Conservation (phyloP, 2,329 filamentous ascomycete species). For the Stagonosporopsis chrysanthemi region DNA sequence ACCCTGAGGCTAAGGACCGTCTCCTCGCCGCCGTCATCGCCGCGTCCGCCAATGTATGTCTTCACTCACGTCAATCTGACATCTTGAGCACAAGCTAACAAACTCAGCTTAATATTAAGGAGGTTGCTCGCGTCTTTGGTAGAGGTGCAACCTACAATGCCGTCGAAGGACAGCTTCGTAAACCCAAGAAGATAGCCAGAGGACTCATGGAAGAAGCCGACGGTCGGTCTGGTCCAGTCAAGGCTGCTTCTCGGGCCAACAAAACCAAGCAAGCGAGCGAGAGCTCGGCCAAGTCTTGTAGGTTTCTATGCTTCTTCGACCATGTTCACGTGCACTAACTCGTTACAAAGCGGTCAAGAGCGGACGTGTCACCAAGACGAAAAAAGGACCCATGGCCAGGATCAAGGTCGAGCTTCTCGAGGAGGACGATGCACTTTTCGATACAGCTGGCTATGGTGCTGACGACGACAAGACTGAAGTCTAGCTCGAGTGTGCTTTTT, state of each 20-base stretch:
- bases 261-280: conserved; percentile 6
- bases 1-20: conserved; percentile 47
- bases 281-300: conserved; percentile 16
- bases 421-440: not conserved
- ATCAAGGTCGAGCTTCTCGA: not conserved
- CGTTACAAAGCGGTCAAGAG: not conserved
- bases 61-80: too few relatives aligned
- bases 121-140: conserved; percentile 56
- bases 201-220: conserved; percentile 36
- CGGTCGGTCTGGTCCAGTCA: not conserved
- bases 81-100: conserved; percentile 2
- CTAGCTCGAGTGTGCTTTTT: not conserved
- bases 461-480: not conserved
- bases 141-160: conserved; percentile 57
- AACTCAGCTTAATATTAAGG: conserved; percentile 54
- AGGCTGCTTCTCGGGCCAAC: conserved; percentile 1
- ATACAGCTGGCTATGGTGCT: not conserved
- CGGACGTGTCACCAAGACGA: conserved; percentile 2
- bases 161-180: conserved; percentile 57
- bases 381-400: not conserved
- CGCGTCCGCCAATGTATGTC: conserved; percentile 6
- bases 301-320: not conserved
- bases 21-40: conserved; percentile 53
- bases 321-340: not conserved
- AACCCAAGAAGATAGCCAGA: conserved; percentile 53